Evolutionary conservation across 192 early-diverging fungal species (phyloP).

Genomic region (Coemansia asiatica): DNA sequence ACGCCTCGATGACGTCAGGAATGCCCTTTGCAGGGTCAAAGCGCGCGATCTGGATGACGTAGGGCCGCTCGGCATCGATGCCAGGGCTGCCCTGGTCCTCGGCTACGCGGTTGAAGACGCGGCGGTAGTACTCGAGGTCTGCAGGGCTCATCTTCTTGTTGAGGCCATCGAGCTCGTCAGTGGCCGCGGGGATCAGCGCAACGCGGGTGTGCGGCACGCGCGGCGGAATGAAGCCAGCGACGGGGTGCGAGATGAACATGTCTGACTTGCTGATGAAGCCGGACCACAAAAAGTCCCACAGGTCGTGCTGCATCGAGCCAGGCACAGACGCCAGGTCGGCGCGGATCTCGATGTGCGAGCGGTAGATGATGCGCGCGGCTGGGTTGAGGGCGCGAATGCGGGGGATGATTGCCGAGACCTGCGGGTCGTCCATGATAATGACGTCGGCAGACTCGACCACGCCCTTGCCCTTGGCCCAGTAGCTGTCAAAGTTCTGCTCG

Average conservation of each 20-base stretch:
- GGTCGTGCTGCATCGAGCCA: slow-evolving; percentile 68
- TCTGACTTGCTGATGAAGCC: slow-evolving; percentile 70
- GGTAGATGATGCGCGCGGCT: slow-evolving; percentile 69
- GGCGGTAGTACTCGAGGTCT: slow-evolving; percentile 66
- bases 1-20: slow-evolving; percentile 70
- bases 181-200: slow-evolving; percentile 69
- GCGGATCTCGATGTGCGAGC: slow-evolving; percentile 83
- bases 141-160: slow-evolving; percentile 66
- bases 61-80: slow-evolving; percentile 63
- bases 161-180: slow-evolving; percentile 79
- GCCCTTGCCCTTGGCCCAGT: slow-evolving; percentile 70
- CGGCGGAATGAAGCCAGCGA: slow-evolving; percentile 70
- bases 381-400: slow-evolving; percentile 72
- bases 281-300: slow-evolving; percentile 76
- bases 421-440: slow-evolving; percentile 86
- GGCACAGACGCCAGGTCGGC: slow-evolving; percentile 65
- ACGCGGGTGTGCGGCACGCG: slow-evolving; percentile 66
- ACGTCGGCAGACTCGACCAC: slow-evolving; percentile 72
- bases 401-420: slow-evolving; percentile 79
- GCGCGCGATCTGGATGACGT: slow-evolving; percentile 78
- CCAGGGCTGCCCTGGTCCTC: slow-evolving; percentile 66
- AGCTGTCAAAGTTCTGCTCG: slow-evolving; percentile 68
- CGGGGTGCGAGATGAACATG: slow-evolving; percentile 79
- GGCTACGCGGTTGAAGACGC: slow-evolving; percentile 77
- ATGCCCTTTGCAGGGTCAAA: slow-evolving; percentile 88